Evolutionary conservation across 257 asterid species (phyloP).

Genomic region (Rhazya stricta): DNA sequence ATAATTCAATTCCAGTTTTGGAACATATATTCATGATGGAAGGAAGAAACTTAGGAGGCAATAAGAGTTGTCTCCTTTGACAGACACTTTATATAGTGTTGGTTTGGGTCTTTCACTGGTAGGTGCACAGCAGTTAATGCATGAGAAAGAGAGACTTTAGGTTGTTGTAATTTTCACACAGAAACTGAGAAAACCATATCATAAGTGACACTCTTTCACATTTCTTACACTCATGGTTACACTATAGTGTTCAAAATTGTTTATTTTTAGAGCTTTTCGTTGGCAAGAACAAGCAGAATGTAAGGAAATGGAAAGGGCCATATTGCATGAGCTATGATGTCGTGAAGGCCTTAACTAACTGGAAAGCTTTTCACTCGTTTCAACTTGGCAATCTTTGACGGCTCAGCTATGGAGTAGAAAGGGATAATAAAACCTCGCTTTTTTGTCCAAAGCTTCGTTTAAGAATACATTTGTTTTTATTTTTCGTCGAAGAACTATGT

Average conservation of each 20-base stretch:
- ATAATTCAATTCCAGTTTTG: constrained; percentile 9
- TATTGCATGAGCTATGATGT: constrained; percentile 19
- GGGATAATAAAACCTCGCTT: no score
- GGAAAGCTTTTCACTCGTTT: constrained; percentile 19
- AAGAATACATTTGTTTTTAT: no score
- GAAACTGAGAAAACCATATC: background rate
- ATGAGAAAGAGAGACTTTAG: constrained; percentile 35
- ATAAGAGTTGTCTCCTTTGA: constrained; percentile 25
- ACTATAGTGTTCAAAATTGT: background rate
- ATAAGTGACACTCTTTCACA: background rate
- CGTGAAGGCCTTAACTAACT: constrained; percentile 5
- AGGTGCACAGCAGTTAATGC: constrained; percentile 52
- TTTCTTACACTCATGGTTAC: background rate
- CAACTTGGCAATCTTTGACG: background rate
- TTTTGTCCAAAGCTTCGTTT: no score
- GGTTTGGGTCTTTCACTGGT: constrained; percentile 28
- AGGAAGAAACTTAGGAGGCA: constrained; percentile 11
- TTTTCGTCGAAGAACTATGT: no score
- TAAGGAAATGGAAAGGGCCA: constrained; percentile 9
- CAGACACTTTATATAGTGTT: constrained; percentile 7
- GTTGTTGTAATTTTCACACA: constrained; percentile 6
- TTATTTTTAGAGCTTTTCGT: background rate
- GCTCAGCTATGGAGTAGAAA: background rate
- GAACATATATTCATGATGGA: constrained; percentile 10
- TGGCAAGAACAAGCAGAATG: background rate